A percentile compares a stretch with the other conserved stretches of the same genome.
Conservation (phyloP, 2,329 filamentous ascomycete genomes). For the Scedosporium aurantiacum region DNA sequence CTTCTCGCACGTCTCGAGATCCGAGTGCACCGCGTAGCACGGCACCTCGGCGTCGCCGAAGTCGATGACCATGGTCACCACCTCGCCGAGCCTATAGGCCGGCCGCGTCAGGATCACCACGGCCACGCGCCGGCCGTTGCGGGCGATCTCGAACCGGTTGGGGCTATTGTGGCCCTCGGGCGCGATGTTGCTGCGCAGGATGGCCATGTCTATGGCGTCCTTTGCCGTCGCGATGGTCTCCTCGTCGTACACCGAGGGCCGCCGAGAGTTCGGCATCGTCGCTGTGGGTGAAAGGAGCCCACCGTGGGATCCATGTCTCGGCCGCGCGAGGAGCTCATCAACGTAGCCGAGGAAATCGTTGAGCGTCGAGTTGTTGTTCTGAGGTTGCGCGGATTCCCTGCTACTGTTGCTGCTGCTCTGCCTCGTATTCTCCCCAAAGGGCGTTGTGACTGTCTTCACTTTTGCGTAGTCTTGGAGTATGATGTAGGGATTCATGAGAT, state of each 20-base stretch:
- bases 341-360: conserved; percentile 69
- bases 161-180: conserved; percentile 61
- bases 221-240: conserved; percentile 56
- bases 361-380: conserved; percentile 13
- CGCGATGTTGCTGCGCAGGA: conserved; percentile 67
- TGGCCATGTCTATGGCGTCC: conserved; percentile 84
- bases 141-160: conserved; percentile 93
- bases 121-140: conserved; percentile 82
- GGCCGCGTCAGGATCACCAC: conserved; percentile 83
- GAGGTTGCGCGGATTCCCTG: neutral
- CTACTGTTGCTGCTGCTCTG: neutral
- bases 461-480: conserved; percentile 73
- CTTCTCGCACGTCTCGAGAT: conserved; percentile 77
- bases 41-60: conserved; percentile 67
- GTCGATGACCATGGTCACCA: conserved; percentile 73
- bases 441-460: conserved; percentile 40
- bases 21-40: conserved; percentile 75
- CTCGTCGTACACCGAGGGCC: conserved; percentile 32
- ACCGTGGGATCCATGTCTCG: conserved; percentile 39
- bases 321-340: conserved; percentile 57
- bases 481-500: conserved; percentile 89
- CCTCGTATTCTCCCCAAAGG: conserved; percentile 1
- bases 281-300: conserved; percentile 66
- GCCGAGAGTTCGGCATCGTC: conserved; percentile 36
- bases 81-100: conserved; percentile 80